phyloP scores from a whole-genome alignment of 257 asterid genomes.

The Coffea eugenioides region DNA sequence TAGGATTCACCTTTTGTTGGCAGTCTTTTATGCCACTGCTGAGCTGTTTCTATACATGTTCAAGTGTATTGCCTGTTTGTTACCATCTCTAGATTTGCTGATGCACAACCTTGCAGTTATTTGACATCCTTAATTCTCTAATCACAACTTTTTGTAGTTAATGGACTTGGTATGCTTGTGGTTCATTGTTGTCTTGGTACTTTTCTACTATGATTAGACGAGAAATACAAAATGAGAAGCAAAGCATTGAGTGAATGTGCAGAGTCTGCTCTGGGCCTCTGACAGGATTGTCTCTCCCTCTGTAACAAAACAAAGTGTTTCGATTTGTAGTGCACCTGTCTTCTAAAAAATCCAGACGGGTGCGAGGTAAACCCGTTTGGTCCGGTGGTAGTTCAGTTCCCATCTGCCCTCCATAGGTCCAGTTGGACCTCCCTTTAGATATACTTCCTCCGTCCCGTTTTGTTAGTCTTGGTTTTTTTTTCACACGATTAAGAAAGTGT shows the following conservation, averaged over 20 bases:
- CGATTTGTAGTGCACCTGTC: no score
- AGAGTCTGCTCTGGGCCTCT: neutral
- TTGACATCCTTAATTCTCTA: neutral
- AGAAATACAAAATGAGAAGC: neutral
- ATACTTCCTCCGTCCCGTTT: no score
- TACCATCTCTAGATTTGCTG: constrained; percentile 2
- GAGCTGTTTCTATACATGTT: neutral
- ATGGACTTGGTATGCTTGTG: neutral
- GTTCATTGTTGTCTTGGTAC: neutral
- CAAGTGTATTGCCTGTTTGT: neutral
- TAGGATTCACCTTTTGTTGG: neutral
- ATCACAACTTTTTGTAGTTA: neutral
- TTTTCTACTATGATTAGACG: neutral
- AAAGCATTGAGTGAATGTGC: neutral
- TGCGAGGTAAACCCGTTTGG: no score
- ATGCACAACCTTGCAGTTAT: neutral
- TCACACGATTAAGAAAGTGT: no score
- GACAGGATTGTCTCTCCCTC: neutral
- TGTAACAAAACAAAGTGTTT: neutral
- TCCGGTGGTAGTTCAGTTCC: no score
- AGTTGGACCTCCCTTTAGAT: no score
- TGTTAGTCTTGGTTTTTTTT: no score
- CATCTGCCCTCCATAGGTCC: no score
- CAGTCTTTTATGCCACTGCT: neutral
- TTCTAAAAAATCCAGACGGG: no score